phyloP scores from a whole-genome alignment of 2,329 filamentous ascomycete species.

The Lachnellula cervina region DNA sequence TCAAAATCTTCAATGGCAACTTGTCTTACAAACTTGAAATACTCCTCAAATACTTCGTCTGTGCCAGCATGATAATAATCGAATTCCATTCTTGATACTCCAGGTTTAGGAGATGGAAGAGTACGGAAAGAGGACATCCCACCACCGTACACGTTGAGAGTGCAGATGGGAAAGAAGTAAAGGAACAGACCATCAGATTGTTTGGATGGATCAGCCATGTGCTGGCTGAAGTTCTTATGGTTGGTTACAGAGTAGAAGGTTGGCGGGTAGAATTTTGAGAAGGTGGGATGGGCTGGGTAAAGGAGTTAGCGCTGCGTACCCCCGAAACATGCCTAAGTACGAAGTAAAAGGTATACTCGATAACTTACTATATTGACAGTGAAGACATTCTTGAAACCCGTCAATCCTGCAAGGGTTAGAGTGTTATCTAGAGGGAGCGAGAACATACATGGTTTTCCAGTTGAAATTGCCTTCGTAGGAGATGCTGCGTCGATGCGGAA shows the following conservation, averaged over 20 bases:
- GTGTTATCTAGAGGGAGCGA: not conserved
- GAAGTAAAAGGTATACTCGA: no score
- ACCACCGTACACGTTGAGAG: conserved; percentile 52
- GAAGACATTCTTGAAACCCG: conserved; percentile 54
- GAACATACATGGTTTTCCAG: conserved; percentile 52
- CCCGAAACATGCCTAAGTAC: no score
- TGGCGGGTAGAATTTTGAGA: conserved; percentile 49
- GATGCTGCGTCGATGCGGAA: conserved; percentile 47
- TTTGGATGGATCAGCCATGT: conserved; percentile 49
- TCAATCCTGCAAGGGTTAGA: conserved; percentile 39
- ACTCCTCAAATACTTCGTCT: conserved; percentile 50
- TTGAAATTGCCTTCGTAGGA: conserved; percentile 54
- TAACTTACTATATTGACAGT: conserved; percentile 46
- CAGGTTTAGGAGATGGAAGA: conserved; percentile 45
- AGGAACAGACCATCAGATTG: conserved; percentile 50
- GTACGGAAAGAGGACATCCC: conserved; percentile 54
- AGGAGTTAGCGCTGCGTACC: no score
- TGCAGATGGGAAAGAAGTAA: conserved; percentile 54
- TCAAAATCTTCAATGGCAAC: conserved; percentile 54
- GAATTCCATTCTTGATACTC: conserved; percentile 51
- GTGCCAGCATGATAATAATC: conserved; percentile 51
- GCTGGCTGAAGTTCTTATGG: conserved; percentile 50
- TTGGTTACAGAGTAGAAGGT: conserved; percentile 52
- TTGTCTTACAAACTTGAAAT: conserved; percentile 51
- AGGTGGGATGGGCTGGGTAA: conserved; percentile 43